Evolutionary conservation across 202 grass and related monocot species (phyloP), one percentile per base, ranked within the genome.

Genomic region (Digitaria exilis): DNA sequence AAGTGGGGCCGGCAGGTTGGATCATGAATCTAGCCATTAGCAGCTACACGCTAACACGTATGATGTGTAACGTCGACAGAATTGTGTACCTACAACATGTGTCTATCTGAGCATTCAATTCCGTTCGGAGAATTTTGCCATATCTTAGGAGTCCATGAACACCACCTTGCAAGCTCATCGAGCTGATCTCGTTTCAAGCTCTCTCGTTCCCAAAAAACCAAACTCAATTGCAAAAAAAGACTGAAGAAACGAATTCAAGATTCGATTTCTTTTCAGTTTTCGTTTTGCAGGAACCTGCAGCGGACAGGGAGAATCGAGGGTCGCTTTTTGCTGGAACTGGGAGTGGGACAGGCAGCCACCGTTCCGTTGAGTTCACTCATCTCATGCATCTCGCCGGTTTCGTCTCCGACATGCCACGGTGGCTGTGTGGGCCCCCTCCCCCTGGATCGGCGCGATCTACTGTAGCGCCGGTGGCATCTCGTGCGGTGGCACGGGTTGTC

Each of bases 371-470:
- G 49, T 1, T 51, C 55, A 55, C 77, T 76, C 30, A 22, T 74
- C 59, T 21, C 49, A n/a, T n/a, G n/a, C n/a, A 6, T 51, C 44
- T 46, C 48, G 2, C 16, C 4, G 19, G 37, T 14, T 17, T 1
- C 31, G 43, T 76, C 77, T 85, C 70, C 39, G 1, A 19, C 58
- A 61, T 17, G 25, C 32, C 19, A 57, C 50, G 10, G 50, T 75
- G 13, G 14, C n/a, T n/a, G 12, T 2, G 19, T 9, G 76, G n/a
- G n/a, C n/a, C n/a, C n/a, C n/a, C n/a, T n/a, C n/a, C n/a, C n/a
- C n/a, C n/a, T n/a, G n/a, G n/a, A 62, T 84, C 60, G 69, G 65
- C 34, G 11, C 50, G 70, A 63, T 76, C 71, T n/a, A 65, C 71
- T 55, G 25, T 64, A 69, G 31, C 48, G 32, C 39, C 29, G 21